Base-by-base conservation (phyloP, 2,329 filamentous ascomycete genomes). In the Amphichorda felina region DNA sequence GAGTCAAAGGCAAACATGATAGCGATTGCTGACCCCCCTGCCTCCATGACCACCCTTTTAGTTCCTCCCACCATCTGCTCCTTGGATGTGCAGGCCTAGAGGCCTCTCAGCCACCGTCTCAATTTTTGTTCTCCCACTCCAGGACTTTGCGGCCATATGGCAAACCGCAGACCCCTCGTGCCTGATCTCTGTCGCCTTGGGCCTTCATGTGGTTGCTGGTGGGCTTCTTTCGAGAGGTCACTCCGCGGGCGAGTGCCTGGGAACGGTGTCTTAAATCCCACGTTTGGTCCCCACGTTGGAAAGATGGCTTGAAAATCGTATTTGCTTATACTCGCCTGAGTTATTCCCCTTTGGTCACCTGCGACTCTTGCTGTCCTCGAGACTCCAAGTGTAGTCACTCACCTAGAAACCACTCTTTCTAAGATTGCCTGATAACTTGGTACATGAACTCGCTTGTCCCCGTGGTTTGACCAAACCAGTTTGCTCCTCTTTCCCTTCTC, bases 61-160 rank as follows among this genome's bases (percentile, higher is more conserved):
- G n/a, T n/a, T n/a, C n/a, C n/a, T n/a, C n/a, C n/a, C n/a, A n/a
- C n/a, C n/a, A n/a, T n/a, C n/a, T n/a, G n/a, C n/a, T n/a, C n/a
- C n/a, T n/a, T n/a, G n/a, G n/a, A n/a, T n/a, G n/a, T n/a, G n/a
- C n/a, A n/a, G n/a, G n/a, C n/a, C n/a, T n/a, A n/a, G n/a, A n/a
- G n/a, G n/a, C n/a, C n/a, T n/a, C n/a, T n/a, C n/a, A n/a, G n/a
- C 13, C 27, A 29, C 27, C 6, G 13, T 7, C 27, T 7, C 27
- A 29, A n/a, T 38, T 16, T n/a, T 25, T 16, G 31, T 37, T 35
- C 34, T 40, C 37, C 32, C 34, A 27, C 17, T 22, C 32, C 30
- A 29, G n/a, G 6, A 16, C 27, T 29, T n/a, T n/a, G 7, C 27
- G 27, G 21, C 21, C 21, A 24, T 16, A 29, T 29, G n/a, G n/a